Base-by-base conservation (phyloP, 345 rosid genomes). In the Arabidopsis arenosa region DNA sequence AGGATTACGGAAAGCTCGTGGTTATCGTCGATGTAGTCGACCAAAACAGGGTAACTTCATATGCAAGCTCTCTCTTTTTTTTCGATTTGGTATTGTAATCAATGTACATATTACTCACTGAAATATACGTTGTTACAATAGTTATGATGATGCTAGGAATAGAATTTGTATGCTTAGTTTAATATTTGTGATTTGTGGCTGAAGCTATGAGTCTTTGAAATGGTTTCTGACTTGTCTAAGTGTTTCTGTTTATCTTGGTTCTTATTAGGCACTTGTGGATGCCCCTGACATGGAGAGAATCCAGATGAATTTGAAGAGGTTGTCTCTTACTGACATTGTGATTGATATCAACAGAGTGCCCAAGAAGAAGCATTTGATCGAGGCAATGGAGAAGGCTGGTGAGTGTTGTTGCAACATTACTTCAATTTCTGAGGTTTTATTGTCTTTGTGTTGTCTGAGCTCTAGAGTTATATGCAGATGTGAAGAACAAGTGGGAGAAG, bases 321-420 rank as follows among this genome's bases (percentile, higher is more conserved):
- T 92, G 33, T 67, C 88, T 1, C 86, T 92, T 9, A 90, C 97
- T 0, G 91, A 90, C 76, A 86, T 90, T 57, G 85, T 82, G 60
- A 92, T 90, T 47, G 94, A 90, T 33, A 88, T 92, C 62, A 85
- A 84, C 56, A 81, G 94, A 63, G 88, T 89, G 15, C 96, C 96
- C 0, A 93, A 85, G 84, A 93, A 90, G 89, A 93, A 89, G 83
- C 66, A 73, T 30, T 70, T 93, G 54, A 83, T 90, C 45, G 87
- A 88, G 66, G 96, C 96, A 18, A 89, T 93, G 96, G 90, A 87
- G 21, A 90, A 86, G 35, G 94, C 94, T 80, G 96, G 96, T 88
- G 81, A 15, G 85, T 45, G 21, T 2, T 59, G 3, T 60, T 17
- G 26, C 1, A 59, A 5, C 62, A 14, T 56, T 1, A 15, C 4